phyloP scores from a whole-genome alignment of 108 stramenopile genomes.

The Pseudonitzschia delicatissima region DNA sequence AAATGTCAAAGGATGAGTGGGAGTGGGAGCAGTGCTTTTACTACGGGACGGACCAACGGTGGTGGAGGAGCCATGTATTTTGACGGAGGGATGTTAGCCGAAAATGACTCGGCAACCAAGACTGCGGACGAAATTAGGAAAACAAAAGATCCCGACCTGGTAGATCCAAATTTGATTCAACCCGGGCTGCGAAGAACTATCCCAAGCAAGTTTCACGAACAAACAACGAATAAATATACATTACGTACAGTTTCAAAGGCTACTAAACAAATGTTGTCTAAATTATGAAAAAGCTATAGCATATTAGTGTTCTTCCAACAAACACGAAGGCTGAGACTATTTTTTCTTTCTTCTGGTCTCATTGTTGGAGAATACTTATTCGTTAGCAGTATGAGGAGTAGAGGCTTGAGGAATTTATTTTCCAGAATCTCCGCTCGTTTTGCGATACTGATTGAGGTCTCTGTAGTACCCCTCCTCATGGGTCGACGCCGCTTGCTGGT shows the following conservation, averaged over 20 bases:
- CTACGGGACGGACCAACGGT: slow-evolving; percentile 16
- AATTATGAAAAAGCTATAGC: not conserved
- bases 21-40: slow-evolving; percentile 34
- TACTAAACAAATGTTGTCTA: not conserved
- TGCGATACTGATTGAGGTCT: not conserved
- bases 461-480: not conserved
- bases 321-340: too few species aligned
- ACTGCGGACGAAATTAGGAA: not conserved
- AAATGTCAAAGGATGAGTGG: slow-evolving; percentile 5
- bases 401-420: too few species aligned
- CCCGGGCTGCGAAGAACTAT: too few species aligned
- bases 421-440: not conserved
- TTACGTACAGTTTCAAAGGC: not conserved
- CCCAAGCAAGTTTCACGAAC: too few species aligned
- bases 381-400: too few species aligned
- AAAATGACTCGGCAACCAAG: not conserved
- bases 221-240: too few species aligned
- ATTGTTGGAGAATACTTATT: too few species aligned
- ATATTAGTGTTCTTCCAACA: too few species aligned
- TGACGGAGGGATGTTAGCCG: not conserved
- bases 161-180: not conserved
- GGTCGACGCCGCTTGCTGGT: not conserved
- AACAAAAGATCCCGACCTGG: slow-evolving; percentile 13
- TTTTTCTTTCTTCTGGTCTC: too few species aligned
- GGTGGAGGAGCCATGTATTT: not conserved